Base-by-base conservation (phyloP, 495 filamentous ascomycete genomes). In the Talaromyces trachyspermus region DNA sequence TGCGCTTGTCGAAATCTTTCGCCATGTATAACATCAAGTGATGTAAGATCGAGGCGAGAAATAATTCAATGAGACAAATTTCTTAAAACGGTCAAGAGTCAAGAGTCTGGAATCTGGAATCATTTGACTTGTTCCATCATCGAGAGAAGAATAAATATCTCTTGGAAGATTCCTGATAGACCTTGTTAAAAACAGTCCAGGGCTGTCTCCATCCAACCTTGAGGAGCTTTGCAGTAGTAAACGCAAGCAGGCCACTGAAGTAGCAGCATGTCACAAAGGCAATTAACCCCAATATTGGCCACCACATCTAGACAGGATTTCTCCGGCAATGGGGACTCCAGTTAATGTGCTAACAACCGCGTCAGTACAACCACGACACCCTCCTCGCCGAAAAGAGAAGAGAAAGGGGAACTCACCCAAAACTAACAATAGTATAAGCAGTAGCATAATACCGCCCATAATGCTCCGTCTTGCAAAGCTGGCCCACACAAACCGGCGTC, bases 361-460 rank as follows among this genome's bases (percentile, higher is more conserved):
- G 59, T 63, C 46, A 65, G n/a, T 24, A 50, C 40, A 9, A 15
- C 43, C 37, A 50, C 39, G 29, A 23, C n/a, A 41, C n/a, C n/a
- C n/a, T n/a, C n/a, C n/a, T n/a, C n/a, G n/a, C n/a, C n/a, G 14
- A 10, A 43, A 2, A 49, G 8, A 33, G 3, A n/a, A 26, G 7
- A 42, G 51, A 26, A 11, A 36, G 32, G 33, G 38, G n/a, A 14
- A 58, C 64, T 55, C 58, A 78, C 75, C 88, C 89, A 62, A 97
- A 88, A 50, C 85, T 88, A 23, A 91, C 90, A 25, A 95, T 74
- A 54, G 89, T 92, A 65, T 95, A 92, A 49, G 83, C 83, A 2
- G 89, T 92, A 12, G 89, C 85, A 54, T 82, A 95, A 52, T 86
- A 89, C 43, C 86, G 71, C 4, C 91, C 91, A 52, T 92, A 95